Evolutionary conservation across 2,329 filamentous ascomycete species (phyloP).

Genomic region (Cladosporium sp.): DNA sequence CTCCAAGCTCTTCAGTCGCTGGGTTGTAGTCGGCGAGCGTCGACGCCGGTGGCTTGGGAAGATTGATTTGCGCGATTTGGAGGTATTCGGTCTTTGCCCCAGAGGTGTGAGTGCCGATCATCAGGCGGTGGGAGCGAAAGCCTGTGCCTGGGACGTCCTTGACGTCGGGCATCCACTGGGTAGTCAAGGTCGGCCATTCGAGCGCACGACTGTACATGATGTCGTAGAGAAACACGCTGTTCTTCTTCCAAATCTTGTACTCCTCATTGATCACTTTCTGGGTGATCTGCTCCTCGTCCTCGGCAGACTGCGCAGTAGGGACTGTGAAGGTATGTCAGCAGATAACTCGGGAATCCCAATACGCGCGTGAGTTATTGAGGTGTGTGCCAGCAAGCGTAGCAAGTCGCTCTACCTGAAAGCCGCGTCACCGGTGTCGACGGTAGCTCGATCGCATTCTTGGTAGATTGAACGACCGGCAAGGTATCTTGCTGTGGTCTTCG

Average conservation of each 20-base stretch:
- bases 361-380: too few species aligned
- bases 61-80: constrained; percentile 89
- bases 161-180: constrained; percentile 96
- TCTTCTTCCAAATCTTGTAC: constrained; percentile 99
- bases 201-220: constrained; percentile 92
- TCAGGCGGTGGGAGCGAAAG: constrained; percentile 78
- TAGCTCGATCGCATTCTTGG: too few species aligned
- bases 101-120: constrained; percentile 93
- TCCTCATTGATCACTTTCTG: constrained; percentile 96
- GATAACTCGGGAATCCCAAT: too few species aligned
- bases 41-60: constrained; percentile 70
- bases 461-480: too few species aligned
- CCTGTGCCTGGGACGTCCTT: constrained; percentile 81
- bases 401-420: too few species aligned
- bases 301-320: neutral
- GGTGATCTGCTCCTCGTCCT: constrained; percentile 44
- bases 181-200: constrained; percentile 95
- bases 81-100: constrained; percentile 82
- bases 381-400: too few species aligned
- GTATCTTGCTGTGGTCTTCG: too few species aligned
- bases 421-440: too few species aligned
- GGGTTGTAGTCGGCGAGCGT: constrained; percentile 86
- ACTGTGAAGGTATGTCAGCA: too few species aligned
- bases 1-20: constrained; percentile 85
- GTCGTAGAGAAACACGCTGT: constrained; percentile 95